Evolutionary conservation across 768 basidiomycete genomes (phyloP), one percentile per base, ranked within the genome.

Genomic region (Termitomyces sp.): DNA sequence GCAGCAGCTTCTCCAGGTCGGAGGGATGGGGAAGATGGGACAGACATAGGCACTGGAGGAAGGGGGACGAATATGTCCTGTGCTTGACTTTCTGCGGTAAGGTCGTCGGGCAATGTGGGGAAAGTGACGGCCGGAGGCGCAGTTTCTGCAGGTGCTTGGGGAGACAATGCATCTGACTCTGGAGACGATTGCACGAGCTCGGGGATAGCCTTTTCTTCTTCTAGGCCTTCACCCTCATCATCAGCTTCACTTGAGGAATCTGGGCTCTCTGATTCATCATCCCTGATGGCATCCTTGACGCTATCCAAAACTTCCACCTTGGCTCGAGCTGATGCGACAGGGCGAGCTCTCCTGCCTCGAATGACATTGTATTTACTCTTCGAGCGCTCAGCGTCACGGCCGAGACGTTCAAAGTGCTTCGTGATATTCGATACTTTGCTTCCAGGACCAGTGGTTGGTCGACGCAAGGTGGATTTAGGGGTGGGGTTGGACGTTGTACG

Each of bases 281-380:
- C 80, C 65, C 49, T 50, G 6, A 97, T 90, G 1, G 90, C 95
- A 63, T 97, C 94, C 65, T 89, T 87, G 63, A 97, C 82, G 64
- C 91, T 94, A 51, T 90, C 87, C 24, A 97, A 78, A 32, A 97
- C 81, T 65, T 94, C 86, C 1, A 96, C 91, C 63, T 86, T 93
- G 15, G 92, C 93, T 44, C 86, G 82, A 15, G 94, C 88, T 24
- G 87, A 87, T 19, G 90, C 89, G 14, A 98, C 92, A 12, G 97
- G 96, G 32, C 96, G 87, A 19, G 92, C 90, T 44, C 88, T 84
- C 59, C 84, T 87, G 11, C 89, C 90, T 37, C 93, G 82, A 64
- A 94, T 90, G 52, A 93, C 83, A n/a, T 86, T 82, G 64, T 96
- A 90, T 22, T 88, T 82, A 53, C 85, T 81, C 63, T 83, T 93